phyloP scores from a whole-genome alignment of 2,329 filamentous ascomycete species.

The Aspergillus ochraceus region DNA sequence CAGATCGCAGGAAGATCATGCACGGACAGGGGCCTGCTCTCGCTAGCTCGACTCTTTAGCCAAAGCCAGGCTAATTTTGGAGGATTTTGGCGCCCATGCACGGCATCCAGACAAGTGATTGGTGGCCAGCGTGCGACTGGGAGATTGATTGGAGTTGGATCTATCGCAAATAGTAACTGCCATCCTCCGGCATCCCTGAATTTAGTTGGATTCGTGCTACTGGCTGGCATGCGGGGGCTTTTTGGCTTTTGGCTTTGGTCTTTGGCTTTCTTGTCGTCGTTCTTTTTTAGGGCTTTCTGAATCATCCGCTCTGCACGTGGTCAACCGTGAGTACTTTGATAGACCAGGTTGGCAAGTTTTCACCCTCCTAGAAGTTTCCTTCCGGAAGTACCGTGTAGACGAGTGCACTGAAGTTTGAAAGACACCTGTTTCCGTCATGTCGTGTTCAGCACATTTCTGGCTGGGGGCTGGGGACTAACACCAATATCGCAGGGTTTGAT shows the following conservation, averaged over 20 bases:
- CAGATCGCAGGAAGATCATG: slow-evolving; percentile 10
- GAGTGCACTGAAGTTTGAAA: too few relatives aligned
- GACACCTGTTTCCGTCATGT: too few relatives aligned
- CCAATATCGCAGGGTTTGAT: neutral
- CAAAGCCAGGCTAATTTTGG: slow-evolving; percentile 22
- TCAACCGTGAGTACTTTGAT: too few relatives aligned
- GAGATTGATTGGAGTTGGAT: slow-evolving; percentile 17
- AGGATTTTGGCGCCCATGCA: slow-evolving; percentile 24
- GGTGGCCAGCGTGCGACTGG: slow-evolving; percentile 16
- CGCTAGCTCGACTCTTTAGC: neutral
- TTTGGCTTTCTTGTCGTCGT: neutral
- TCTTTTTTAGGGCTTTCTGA: neutral
- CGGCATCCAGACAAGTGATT: slow-evolving; percentile 13
- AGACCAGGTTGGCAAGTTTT: too few relatives aligned
- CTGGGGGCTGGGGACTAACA: neutral
- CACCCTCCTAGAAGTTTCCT: too few relatives aligned
- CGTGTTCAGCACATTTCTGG: too few relatives aligned
- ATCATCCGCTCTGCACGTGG: neutral
- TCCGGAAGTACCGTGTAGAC: too few relatives aligned
- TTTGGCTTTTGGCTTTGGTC: neutral
- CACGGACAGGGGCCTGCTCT: slow-evolving; percentile 18
- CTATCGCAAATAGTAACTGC: slow-evolving; percentile 6
- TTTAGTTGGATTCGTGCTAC: neutral
- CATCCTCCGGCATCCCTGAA: neutral
- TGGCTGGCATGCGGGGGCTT: neutral